These are phyloP conservation scores for Orbilia oligospora DNA, from an alignment of 2,329 filamentous ascomycete species.

Conservation along the genomic window DNA sequence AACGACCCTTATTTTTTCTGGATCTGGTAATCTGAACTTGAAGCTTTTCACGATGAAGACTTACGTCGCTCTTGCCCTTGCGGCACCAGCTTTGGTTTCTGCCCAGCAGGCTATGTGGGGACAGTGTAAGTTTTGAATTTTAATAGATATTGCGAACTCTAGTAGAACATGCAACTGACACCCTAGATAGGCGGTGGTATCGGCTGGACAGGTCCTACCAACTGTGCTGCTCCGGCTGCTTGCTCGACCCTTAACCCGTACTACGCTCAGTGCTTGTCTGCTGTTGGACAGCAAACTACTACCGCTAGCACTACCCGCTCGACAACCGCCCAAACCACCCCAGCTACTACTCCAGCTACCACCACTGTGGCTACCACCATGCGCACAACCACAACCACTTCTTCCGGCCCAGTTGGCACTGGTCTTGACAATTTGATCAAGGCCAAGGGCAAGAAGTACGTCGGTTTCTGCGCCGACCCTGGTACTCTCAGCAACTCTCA, in stretches of 20 bases:
- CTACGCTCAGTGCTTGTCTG: slow-evolving; percentile 57
- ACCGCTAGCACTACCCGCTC: slow-evolving; percentile 34
- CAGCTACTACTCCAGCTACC: slow-evolving; percentile 26
- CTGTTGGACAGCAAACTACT: slow-evolving; percentile 28
- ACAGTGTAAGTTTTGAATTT: slow-evolving; percentile 48
- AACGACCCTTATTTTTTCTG: slow-evolving; percentile 14
- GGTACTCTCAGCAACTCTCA: slow-evolving; percentile 70
- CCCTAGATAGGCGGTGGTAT: slow-evolving; percentile 53
- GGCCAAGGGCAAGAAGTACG: slow-evolving; percentile 77
- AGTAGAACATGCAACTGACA: neutral
- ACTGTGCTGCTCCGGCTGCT: slow-evolving; percentile 20
- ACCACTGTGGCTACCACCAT: slow-evolving; percentile 20
- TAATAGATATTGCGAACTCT: neutral
- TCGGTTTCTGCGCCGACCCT: slow-evolving; percentile 74
- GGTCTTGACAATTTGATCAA: slow-evolving; percentile 74
- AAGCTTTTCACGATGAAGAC: slow-evolving; percentile 48
- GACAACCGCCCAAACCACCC: slow-evolving; percentile 29
- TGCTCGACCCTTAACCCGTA: slow-evolving; percentile 57
- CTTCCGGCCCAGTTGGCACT: slow-evolving; percentile 67
- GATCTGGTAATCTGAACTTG: slow-evolving; percentile 57
- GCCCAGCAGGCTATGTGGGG: slow-evolving; percentile 56
- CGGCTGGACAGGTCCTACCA: slow-evolving; percentile 47
- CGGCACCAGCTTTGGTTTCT: slow-evolving; percentile 51
- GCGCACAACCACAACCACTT: slow-evolving; percentile 20
- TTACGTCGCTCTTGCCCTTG: slow-evolving; percentile 49